phyloP scores from a whole-genome alignment of 2,329 filamentous ascomycete species.

The Coniella lustricola region DNA sequence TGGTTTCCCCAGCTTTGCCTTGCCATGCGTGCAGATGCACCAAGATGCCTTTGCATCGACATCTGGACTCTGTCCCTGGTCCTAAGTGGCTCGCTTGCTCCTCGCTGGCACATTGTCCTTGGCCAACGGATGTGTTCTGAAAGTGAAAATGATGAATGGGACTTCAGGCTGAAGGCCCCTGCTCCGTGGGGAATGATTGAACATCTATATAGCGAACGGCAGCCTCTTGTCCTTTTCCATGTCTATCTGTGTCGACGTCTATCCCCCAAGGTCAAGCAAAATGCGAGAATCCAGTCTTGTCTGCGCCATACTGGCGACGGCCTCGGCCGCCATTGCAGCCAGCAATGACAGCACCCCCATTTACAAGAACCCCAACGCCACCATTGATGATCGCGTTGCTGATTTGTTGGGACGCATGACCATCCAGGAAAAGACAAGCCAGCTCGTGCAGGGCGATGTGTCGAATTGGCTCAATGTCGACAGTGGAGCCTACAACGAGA shows the following conservation, averaged over 20 bases:
- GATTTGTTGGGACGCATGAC: slow-evolving; percentile 69
- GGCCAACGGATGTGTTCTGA: background rate
- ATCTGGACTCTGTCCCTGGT: background rate
- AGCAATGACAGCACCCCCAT: slow-evolving; percentile 26
- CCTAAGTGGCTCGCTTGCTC: background rate
- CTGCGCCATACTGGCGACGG: slow-evolving; percentile 10
- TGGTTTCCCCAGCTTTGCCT: slow-evolving; percentile 14
- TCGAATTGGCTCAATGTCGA: slow-evolving; percentile 67
- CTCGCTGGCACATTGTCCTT: slow-evolving; percentile 1
- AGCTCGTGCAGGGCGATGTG: slow-evolving; percentile 64
- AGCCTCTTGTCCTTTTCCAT: too few relatives aligned
- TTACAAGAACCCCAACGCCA: slow-evolving; percentile 58
- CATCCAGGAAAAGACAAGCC: slow-evolving; percentile 64
- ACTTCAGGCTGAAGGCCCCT: too few relatives aligned
- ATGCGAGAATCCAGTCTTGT: background rate
- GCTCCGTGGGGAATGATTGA: too few relatives aligned
- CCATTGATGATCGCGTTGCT: slow-evolving; percentile 56
- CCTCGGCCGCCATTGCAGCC: slow-evolving; percentile 10
- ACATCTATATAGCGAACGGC: too few relatives aligned
- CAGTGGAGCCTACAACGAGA: slow-evolving; percentile 58
- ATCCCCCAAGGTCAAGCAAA: background rate
- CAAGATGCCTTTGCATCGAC: background rate
- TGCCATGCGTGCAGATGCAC: slow-evolving; percentile 2
- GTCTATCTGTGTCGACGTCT: background rate
- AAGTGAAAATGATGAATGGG: too few relatives aligned